These are phyloP conservation scores for Penicillium atrosanguineum DNA, from an alignment of 495 filamentous ascomycete species.

Conservation along the genomic window DNA sequence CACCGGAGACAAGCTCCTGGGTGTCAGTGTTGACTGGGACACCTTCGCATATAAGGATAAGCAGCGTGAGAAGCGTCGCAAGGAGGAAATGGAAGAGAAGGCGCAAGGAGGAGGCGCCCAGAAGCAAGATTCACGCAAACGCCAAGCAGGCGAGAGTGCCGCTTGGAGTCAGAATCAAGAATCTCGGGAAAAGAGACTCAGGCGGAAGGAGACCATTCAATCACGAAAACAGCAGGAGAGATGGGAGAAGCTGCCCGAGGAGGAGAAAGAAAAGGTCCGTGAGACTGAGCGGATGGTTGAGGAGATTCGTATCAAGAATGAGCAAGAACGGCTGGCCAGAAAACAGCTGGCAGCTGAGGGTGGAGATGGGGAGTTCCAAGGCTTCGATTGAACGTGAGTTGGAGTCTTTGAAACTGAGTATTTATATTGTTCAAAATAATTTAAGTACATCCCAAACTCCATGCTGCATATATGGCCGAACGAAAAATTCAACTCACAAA, in stretches of 20 bases:
- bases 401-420: not conserved
- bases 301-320: constrained; percentile 61
- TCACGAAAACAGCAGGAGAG: constrained; percentile 67
- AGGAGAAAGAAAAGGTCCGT: constrained; percentile 64
- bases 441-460: not conserved
- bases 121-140: constrained; percentile 31
- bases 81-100: constrained; percentile 50
- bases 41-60: constrained; percentile 75
- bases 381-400: constrained; percentile 34
- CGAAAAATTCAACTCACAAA: not conserved
- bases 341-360: constrained; percentile 11
- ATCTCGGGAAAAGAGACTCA: constrained; percentile 60
- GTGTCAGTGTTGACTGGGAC: constrained; percentile 59
- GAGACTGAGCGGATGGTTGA: constrained; percentile 74
- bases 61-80: constrained; percentile 67
- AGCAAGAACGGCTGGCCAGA: constrained; percentile 27
- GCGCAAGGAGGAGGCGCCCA: constrained; percentile 27
- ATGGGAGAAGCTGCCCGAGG: constrained; percentile 66
- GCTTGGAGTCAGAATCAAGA: constrained; percentile 88
- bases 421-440: not conserved
- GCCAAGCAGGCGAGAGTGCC: constrained; percentile 50
- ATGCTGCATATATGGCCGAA: not conserved
- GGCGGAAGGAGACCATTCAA: constrained; percentile 71
- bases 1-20: constrained; percentile 61
- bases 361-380: constrained; percentile 40